phyloP scores from a whole-genome alignment of 108 stramenopile genomes.

The Seminavis robusta region DNA sequence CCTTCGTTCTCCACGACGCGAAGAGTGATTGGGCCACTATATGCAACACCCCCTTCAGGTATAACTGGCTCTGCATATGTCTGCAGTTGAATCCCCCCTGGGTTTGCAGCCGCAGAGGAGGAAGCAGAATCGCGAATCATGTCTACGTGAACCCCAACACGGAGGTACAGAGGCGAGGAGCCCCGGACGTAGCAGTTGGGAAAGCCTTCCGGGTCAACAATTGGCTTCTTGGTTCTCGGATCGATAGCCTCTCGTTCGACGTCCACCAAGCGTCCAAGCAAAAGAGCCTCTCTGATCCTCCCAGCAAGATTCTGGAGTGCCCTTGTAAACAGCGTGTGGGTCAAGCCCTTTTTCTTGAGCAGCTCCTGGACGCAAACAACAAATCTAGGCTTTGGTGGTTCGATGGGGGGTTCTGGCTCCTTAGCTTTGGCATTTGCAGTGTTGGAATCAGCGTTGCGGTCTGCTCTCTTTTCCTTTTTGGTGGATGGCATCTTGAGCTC shows the following conservation, averaged over 20 bases:
- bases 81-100: conserved; percentile 72
- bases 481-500: conserved; percentile 39
- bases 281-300: conserved; percentile 64
- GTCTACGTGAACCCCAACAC: conserved; percentile 83
- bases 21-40: conserved; percentile 78
- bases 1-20: conserved; percentile 88
- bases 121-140: conserved; percentile 43
- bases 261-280: conserved; percentile 79
- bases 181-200: conserved; percentile 85
- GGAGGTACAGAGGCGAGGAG: conserved; percentile 63
- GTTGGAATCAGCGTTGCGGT: conserved; percentile 3
- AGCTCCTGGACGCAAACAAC: conserved; percentile 81
- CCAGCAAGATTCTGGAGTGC: conserved; percentile 78
- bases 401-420: neutral
- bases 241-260: conserved; percentile 59
- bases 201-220: conserved; percentile 81
- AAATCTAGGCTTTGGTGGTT: conserved; percentile 50
- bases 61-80: conserved; percentile 79
- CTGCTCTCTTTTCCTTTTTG: conserved; percentile 17
- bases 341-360: conserved; percentile 72
- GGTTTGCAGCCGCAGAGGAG: conserved; percentile 39
- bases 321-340: conserved; percentile 76
- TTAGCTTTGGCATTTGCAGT: neutral
- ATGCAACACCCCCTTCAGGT: conserved; percentile 72
- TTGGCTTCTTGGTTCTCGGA: conserved; percentile 38